Conservation (phyloP, 192 early-diverging fungal genomes). For the Glomus cerebriforme region DNA sequence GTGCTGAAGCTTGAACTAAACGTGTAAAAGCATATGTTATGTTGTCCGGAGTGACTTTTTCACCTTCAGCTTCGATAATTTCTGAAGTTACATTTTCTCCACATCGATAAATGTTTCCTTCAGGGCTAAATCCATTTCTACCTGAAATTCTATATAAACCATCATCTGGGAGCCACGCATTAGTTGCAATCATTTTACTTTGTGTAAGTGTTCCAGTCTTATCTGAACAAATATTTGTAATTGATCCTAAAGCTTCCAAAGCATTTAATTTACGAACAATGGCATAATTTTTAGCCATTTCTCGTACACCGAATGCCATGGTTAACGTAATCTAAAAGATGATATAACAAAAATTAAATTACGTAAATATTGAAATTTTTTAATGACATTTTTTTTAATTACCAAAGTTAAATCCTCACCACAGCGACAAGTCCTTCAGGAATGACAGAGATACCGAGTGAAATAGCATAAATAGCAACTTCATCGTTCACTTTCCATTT, state of each 20-base stretch:
- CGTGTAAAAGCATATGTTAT: constrained; percentile 45
- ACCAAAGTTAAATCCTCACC: constrained; percentile 39
- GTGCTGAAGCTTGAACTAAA: constrained; percentile 62
- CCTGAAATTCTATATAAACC: constrained; percentile 71
- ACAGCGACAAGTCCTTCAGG: constrained; percentile 96
- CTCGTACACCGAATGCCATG: constrained; percentile 87
- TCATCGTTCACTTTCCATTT: constrained; percentile 64
- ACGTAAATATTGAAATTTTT: background rate
- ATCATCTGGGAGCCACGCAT: constrained; percentile 78
- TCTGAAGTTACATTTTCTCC: constrained; percentile 42
- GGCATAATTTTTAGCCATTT: constrained; percentile 85
- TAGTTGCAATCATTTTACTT: constrained; percentile 90
- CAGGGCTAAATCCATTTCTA: constrained; percentile 58
- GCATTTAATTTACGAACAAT: constrained; percentile 88
- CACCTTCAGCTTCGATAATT: constrained; percentile 20
- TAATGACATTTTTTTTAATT: no score
- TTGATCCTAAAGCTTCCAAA: constrained; percentile 88
- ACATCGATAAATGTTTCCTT: constrained; percentile 48
- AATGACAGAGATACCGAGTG: constrained; percentile 88
- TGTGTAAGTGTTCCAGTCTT: constrained; percentile 95
- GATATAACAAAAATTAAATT: background rate
- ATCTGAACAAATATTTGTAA: constrained; percentile 95
- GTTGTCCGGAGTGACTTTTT: constrained; percentile 40
- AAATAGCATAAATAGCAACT: constrained; percentile 76
- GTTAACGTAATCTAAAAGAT: constrained; percentile 64